A percentile compares a stretch with the other conserved stretches of the same genome.
Evolutionary conservation across 2,329 filamentous ascomycete genomes (phyloP).

Genomic region (Stagonosporopsis chrysanthemi): DNA sequence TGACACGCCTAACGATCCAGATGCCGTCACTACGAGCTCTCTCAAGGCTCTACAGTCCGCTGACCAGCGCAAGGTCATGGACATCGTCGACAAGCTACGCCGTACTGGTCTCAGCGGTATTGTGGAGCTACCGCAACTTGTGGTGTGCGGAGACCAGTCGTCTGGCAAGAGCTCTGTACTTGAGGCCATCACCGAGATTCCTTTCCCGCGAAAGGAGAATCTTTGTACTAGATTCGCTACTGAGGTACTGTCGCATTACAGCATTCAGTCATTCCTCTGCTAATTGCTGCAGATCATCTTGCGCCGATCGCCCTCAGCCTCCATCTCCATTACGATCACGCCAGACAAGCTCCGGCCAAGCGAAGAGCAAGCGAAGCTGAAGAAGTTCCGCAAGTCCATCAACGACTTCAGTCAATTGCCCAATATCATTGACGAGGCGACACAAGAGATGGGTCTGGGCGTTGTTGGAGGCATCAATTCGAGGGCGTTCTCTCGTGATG

Average conservation of each 20-base stretch:
- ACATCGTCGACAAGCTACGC: constrained; percentile 62
- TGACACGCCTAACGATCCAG: background rate
- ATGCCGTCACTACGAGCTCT: constrained; percentile 40
- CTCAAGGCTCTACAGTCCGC: constrained; percentile 55
- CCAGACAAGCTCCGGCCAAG: constrained; percentile 22
- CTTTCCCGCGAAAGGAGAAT: constrained; percentile 62
- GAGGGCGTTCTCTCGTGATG: constrained; percentile 46
- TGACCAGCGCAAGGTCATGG: constrained; percentile 58
- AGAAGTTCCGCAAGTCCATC: constrained; percentile 43
- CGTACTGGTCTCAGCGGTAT: constrained; percentile 53
- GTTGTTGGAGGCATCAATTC: constrained; percentile 10
- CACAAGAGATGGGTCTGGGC: constrained; percentile 56
- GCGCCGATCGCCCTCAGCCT: constrained; percentile 40
- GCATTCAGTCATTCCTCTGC: background rate
- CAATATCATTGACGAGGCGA: constrained; percentile 59
- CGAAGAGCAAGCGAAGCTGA: constrained; percentile 41
- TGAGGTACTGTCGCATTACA: background rate
- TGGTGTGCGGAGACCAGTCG: constrained; percentile 45
- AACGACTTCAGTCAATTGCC: constrained; percentile 51
- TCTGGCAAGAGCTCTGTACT: constrained; percentile 70
- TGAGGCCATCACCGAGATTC: constrained; percentile 67
- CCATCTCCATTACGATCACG: constrained; percentile 3
- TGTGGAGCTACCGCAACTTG: constrained; percentile 31
- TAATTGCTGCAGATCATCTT: constrained; percentile 46
- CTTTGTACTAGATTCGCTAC: constrained; percentile 68